Base-by-base conservation (phyloP, 257 asterid genomes). In the Primulina huaijiensis region DNA sequence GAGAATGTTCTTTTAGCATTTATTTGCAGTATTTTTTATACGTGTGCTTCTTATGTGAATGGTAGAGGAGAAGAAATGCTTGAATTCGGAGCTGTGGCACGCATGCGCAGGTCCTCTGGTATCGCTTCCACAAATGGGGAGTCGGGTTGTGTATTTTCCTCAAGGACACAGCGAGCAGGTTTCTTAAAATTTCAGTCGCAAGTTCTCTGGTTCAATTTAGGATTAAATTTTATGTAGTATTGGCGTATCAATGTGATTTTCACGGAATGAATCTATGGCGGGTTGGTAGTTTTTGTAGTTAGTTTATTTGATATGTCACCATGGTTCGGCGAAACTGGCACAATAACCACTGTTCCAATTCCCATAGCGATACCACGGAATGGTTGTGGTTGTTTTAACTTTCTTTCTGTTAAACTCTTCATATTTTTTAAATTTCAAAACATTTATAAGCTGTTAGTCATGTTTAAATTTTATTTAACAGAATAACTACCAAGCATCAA, bases 121-220 rank as follows among this genome's bases (percentile, higher is more conserved):
- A 65, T 90, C 98, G 2, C 95, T 92, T 66, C 98, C 98, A 3
- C 89, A 83, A 61, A 72, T 90, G 9, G 97, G 97, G 67, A 88
- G 98, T 76, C 84, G 98, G 21, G 95, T 91, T 7, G 95, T 89
- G 74, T 90, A 90, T 78, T 90, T 90, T 65, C 96, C 96, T 64
- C 97, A 92, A 80, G 97, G 97, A 68, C 97, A 92, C 38, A 92
- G 97, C 67, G 97, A 88, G 78, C 97, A 89, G 96, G 98, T 92
- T 70, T 58, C 25, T 4, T 7, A 16, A 30, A 19, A 34, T 52
- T 72, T 64, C 37, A 50, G 27, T 61, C 38, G 66, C 12, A 50
- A 43, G 53, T 62, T 64, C 35, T 40, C 2, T 38, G 40, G 34
- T 70, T 60, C 35, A 23, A 6, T 68, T 37, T 38, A 46, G 10